Conservation (phyloP, 2,329 filamentous ascomycete species). For the Alternaria incomplexa region DNA sequence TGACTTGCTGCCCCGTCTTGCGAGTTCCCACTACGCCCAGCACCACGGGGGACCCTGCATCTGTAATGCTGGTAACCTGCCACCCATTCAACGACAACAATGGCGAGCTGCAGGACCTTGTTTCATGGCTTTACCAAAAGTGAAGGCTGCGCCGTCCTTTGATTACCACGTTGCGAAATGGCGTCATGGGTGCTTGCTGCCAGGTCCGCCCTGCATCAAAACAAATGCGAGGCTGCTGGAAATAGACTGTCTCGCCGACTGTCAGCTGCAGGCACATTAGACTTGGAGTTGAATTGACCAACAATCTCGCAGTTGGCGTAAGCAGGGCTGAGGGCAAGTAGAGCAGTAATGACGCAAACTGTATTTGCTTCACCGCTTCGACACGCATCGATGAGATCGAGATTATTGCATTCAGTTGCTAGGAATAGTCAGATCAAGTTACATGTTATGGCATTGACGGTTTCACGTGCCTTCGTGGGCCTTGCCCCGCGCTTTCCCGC, state of each 20-base stretch:
- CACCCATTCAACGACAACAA: slow-evolving; percentile 19
- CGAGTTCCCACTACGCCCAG: background rate
- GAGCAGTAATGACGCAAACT: background rate
- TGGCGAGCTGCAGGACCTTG: slow-evolving; percentile 26
- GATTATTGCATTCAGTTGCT: background rate
- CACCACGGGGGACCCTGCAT: slow-evolving; percentile 39
- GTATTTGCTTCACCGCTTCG: background rate
- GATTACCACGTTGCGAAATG: slow-evolving; percentile 29
- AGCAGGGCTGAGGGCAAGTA: background rate
- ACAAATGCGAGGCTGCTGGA: slow-evolving; percentile 18
- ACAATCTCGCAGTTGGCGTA: background rate
- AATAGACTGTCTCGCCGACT: slow-evolving; percentile 10
- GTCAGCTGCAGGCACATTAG: slow-evolving; percentile 9
- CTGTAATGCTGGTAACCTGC: slow-evolving; percentile 34
- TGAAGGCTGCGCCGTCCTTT: slow-evolving; percentile 33
- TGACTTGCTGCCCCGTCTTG: slow-evolving; percentile 33
- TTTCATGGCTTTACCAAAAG: slow-evolving; percentile 33
- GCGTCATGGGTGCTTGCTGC: slow-evolving; percentile 14
- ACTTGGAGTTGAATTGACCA: background rate
- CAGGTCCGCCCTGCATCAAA: slow-evolving; percentile 20
- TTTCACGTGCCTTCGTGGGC: slow-evolving; percentile 26
- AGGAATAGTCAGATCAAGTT: background rate
- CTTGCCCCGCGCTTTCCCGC: slow-evolving; percentile 23
- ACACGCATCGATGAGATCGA: background rate
- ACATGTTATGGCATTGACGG: background rate